Evolutionary conservation across 495 filamentous ascomycete genomes (phyloP).

Genomic region (Ascodesmis nigricans): DNA sequence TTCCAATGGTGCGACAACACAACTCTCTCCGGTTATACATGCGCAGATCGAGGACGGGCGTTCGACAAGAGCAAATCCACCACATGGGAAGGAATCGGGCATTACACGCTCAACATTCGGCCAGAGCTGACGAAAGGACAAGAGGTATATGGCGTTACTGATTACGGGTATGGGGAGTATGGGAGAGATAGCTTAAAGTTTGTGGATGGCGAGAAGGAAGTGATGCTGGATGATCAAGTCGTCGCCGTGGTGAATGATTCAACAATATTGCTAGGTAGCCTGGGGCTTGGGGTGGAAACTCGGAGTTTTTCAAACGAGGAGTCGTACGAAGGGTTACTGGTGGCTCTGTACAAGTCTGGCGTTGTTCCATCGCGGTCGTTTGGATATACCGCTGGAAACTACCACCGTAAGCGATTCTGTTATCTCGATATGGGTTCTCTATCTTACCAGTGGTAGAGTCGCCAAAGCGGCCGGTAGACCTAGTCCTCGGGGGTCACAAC

Average conservation of each 20-base stretch:
- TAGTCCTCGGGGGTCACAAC: slow-evolving; percentile 3
- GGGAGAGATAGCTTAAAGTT: slow-evolving; percentile 3
- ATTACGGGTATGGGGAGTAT: slow-evolving; percentile 3
- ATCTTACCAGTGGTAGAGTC: background rate
- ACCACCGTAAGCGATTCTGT: background rate
- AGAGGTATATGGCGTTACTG: slow-evolving; percentile 1
- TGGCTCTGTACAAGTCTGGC: background rate
- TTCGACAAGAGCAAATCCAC: background rate
- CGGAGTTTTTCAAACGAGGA: slow-evolving; percentile 4
- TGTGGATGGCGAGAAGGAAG: background rate
- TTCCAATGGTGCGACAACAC: slow-evolving; percentile 1
- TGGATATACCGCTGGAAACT: slow-evolving; percentile 5
- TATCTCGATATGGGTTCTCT: background rate
- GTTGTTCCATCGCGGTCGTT: slow-evolving; percentile 1
- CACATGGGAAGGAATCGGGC: slow-evolving; percentile 3
- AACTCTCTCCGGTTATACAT: background rate
- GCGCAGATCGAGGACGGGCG: background rate
- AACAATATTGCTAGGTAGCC: background rate
- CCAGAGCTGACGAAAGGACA: background rate
- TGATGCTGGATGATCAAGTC: background rate
- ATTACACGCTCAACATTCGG: background rate
- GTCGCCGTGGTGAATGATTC: slow-evolving; percentile 2
- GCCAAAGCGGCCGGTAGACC: background rate
- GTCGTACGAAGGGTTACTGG: slow-evolving; percentile 1
- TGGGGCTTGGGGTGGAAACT: slow-evolving; percentile 1